Conservation (phyloP, 202 grass and related monocot genomes). For the Digitaria exilis region DNA sequence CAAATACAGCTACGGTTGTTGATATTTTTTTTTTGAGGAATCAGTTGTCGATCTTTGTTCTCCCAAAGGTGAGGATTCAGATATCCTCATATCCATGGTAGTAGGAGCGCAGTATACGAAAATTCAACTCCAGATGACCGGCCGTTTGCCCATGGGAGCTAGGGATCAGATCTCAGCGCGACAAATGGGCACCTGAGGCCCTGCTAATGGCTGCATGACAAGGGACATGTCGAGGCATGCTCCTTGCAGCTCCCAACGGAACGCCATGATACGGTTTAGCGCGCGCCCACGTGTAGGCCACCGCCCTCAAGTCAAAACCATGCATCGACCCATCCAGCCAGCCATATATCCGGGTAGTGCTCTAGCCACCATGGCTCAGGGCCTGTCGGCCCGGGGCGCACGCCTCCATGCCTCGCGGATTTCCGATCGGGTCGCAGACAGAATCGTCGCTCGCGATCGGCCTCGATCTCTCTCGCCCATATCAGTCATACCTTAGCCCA, state of each 20-base stretch:
- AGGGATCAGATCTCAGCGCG: not conserved
- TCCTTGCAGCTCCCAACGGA: not conserved
- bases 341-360: constrained; percentile 21
- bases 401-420: constrained; percentile 40
- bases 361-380: constrained; percentile 1
- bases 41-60: not conserved
- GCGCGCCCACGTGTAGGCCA: constrained; percentile 33
- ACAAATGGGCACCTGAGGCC: constrained; percentile 27
- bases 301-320: constrained; percentile 36
- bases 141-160: not conserved
- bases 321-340: not conserved
- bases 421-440: constrained; percentile 17
- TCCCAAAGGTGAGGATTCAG: not conserved
- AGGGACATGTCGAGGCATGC: constrained; percentile 46
- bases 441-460: constrained; percentile 17
- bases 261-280: not conserved
- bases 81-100: not conserved
- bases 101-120: no score
- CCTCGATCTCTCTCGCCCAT: not conserved
- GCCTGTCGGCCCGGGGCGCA: constrained; percentile 23
- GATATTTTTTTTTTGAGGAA: no score
- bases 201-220: constrained; percentile 13
- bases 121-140: not conserved
- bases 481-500: not conserved
- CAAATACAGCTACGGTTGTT: no score